Evolutionary conservation across 2,329 filamentous ascomycete species (phyloP).

Genomic region (Leptoxyphium fumago): DNA sequence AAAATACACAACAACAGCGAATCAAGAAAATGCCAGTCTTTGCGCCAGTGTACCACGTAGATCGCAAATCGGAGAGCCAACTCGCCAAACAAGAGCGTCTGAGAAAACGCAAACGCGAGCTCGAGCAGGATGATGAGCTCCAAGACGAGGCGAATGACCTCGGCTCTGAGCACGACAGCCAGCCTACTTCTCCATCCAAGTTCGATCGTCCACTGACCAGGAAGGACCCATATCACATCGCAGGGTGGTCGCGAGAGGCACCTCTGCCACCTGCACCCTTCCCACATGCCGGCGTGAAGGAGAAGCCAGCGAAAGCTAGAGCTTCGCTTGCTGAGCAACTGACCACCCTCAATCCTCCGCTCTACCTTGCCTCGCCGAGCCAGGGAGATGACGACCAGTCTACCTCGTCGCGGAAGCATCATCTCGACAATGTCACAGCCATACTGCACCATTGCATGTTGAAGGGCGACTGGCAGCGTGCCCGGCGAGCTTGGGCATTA

Average conservation of each 20-base stretch:
- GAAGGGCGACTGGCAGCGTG: conserved; percentile 54
- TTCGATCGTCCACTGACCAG: conserved; percentile 11
- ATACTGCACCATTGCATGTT: conserved; percentile 60
- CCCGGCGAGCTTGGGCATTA: conserved; percentile 60
- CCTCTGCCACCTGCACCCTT: conserved; percentile 28
- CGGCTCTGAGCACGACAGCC: background rate
- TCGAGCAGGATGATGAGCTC: conserved; percentile 1
- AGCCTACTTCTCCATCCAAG: background rate
- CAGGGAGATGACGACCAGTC: conserved; percentile 6
- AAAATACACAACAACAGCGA: too few relatives aligned
- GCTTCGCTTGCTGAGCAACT: conserved; percentile 24
- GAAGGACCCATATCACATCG: conserved; percentile 23
- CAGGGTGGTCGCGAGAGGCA: conserved; percentile 25
- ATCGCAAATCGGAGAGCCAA: conserved; percentile 6
- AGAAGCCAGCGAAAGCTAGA: conserved; percentile 5
- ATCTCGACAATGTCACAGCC: conserved; percentile 52
- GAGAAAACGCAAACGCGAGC: conserved; percentile 14
- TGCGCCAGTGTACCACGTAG: conserved; percentile 13
- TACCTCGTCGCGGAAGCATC: conserved; percentile 31
- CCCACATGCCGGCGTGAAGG: conserved; percentile 25
- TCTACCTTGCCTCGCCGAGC: conserved; percentile 18
- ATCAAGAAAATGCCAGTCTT: conserved; percentile 12
- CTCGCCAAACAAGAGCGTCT: conserved; percentile 12
- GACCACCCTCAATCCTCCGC: conserved; percentile 25
- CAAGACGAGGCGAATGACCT: conserved; percentile 5